Conservation (phyloP, 2,329 filamentous ascomycete species). For the Alternaria triticimaculans region DNA sequence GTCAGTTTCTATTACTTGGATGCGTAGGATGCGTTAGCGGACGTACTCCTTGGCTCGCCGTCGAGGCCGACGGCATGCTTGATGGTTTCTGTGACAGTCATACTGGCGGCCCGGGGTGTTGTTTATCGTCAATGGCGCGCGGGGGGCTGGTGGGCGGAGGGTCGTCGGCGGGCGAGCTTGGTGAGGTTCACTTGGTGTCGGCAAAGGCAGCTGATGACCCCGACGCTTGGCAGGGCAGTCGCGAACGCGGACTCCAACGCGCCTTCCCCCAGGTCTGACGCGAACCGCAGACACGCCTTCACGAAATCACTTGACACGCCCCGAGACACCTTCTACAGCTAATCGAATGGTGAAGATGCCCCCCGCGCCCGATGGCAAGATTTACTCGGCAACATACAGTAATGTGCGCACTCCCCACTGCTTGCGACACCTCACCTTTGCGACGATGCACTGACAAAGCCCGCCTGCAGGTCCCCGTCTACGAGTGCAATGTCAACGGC, state of each 20-base stretch:
- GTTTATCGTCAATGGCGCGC: constrained; percentile 32
- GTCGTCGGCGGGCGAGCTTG: constrained; percentile 19
- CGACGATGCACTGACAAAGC: constrained; percentile 24
- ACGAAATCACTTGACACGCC: constrained; percentile 22
- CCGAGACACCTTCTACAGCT: constrained; percentile 3
- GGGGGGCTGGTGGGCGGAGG: constrained; percentile 18
- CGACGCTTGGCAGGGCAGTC: constrained; percentile 27
- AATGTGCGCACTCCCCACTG: constrained; percentile 46
- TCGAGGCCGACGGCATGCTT: constrained; percentile 57
- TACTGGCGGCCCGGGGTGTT: constrained; percentile 30
- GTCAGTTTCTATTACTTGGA: constrained; percentile 40
- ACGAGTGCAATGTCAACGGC: constrained; percentile 84
- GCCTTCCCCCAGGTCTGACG: constrained; percentile 19
- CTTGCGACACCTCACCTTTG: constrained; percentile 2
- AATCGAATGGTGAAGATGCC: constrained; percentile 41
- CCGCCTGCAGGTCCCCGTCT: constrained; percentile 79
- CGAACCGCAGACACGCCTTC: constrained; percentile 17
- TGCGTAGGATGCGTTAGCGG: constrained; percentile 22
- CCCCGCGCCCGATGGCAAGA: constrained; percentile 52
- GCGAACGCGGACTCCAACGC: constrained; percentile 24
- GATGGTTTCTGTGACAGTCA: constrained; percentile 54
- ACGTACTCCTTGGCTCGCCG: constrained; percentile 43
- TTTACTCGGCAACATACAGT: constrained; percentile 71
- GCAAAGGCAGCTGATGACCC: constrained; percentile 21
- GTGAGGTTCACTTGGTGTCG: constrained; percentile 22